Base-by-base conservation (phyloP, 345 rosid genomes). In the Moricandia moricandioides region DNA sequence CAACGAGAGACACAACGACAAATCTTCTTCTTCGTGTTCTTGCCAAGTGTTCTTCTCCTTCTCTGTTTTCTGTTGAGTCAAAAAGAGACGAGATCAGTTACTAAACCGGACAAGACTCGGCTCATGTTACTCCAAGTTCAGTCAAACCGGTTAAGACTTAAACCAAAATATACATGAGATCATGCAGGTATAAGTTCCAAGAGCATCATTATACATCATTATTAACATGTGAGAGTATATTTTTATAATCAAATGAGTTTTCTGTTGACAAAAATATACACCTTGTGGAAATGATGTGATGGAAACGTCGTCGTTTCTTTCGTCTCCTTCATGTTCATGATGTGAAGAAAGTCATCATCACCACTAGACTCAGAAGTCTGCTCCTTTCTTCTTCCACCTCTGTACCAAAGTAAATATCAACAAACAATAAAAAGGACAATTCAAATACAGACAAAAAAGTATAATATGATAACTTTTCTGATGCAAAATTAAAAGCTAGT, bases 1-100 rank as follows among this genome's bases (percentile, higher is more conserved):
- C 58, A 86, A 39, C 6, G 98, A 82, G 1, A 90, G 88, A 7
- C 88, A 73, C 47, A 92, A 58, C 0, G 89, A 88, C 18, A 92
- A 71, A 63, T 79, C 89, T 16, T 61, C 73, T n/a, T 49, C 52
- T 55, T 69, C 74, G 63, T 66, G 72, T 69, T 62, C 79, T 21
- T 33, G 31, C 78, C 74, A 73, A 8, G 59, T 49, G 56, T 26
- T 27, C 49, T 69, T 70, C 73, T 81, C 77, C 26, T 34, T 26
- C 72, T 86, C 77, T 59, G 71, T 74, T 68, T 62, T 62, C 93
- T 86, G 63, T 16, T 26, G 45, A 40, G 21, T 24, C 58, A 30
- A 70, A 14, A 63, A 49, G 43, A 52, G 1, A 74, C 5, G 0
- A 21, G 13, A 54, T 43, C 4, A 39, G 57, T 72, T 51, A 54